These are phyloP conservation scores for Hirschioporus abietinus DNA, from an alignment of 768 basidiomycete species.

Conservation along the genomic window DNA sequence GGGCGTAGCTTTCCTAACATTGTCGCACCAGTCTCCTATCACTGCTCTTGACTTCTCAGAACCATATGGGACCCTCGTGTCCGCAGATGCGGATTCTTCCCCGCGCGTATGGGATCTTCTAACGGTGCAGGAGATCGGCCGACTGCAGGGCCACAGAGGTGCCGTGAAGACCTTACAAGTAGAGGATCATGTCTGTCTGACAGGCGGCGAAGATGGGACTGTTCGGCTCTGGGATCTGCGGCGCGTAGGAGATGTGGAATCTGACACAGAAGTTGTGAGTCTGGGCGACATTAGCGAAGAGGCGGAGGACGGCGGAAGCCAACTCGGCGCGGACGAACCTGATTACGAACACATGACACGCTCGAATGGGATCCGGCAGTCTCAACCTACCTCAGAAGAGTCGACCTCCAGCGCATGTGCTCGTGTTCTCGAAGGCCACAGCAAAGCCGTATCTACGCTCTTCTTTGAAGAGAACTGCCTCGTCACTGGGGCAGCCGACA, in stretches of 20 bases:
- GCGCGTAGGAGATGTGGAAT: constrained; percentile 71
- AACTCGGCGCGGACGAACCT: constrained; percentile 28
- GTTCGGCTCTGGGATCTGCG: constrained; percentile 90
- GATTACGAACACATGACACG: constrained; percentile 26
- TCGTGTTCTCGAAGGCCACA: constrained; percentile 82
- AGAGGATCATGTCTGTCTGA: constrained; percentile 85
- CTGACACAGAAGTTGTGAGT: constrained; percentile 46
- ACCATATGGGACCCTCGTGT: constrained; percentile 92
- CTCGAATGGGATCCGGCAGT: constrained; percentile 36
- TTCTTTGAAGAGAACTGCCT: constrained; percentile 95
- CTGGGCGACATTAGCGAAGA: constrained; percentile 58
- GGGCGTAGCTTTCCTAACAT: constrained; percentile 95
- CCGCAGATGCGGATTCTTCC: constrained; percentile 73
- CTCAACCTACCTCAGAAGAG: constrained; percentile 29
- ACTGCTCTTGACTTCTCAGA: constrained; percentile 92
- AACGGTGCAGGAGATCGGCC: constrained; percentile 80
- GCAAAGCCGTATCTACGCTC: constrained; percentile 85
- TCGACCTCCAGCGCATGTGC: constrained; percentile 56
- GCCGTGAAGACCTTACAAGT: constrained; percentile 89
- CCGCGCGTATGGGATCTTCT: constrained; percentile 95
- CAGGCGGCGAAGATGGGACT: constrained; percentile 83
- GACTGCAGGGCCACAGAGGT: constrained; percentile 75
- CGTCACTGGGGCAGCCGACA: constrained; percentile 96
- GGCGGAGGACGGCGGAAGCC: constrained; percentile 52
- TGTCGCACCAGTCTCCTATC: constrained; percentile 78